phyloP scores from a whole-genome alignment of 192 early-diverging fungal genomes.

The Globomyces pollinis-pini region DNA sequence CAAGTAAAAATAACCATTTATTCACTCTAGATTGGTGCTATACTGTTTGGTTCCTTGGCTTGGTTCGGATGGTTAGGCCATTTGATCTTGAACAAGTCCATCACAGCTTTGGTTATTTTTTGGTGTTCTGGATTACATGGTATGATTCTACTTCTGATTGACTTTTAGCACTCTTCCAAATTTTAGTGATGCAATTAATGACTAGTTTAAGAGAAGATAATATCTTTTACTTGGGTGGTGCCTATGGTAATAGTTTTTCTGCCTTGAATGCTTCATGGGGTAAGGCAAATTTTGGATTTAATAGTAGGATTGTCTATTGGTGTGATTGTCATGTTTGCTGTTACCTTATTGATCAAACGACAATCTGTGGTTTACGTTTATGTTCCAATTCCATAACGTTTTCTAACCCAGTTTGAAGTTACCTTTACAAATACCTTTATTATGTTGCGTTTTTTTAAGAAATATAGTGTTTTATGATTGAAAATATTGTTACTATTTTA shows the following conservation, averaged over 20 bases:
- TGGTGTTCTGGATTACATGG: constrained; percentile 7
- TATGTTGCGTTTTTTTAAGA: too few relatives aligned
- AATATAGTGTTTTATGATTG: too few relatives aligned
- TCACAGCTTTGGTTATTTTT: background rate
- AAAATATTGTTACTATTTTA: too few relatives aligned
- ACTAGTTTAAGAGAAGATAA: background rate
- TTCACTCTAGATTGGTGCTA: constrained; percentile 1
- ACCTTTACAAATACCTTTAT: too few relatives aligned
- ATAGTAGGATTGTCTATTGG: too few relatives aligned
- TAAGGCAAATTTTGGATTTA: too few relatives aligned
- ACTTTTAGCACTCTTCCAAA: background rate
- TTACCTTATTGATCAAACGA: background rate
- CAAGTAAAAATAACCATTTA: too few relatives aligned
- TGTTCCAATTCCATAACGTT: background rate
- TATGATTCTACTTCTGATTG: background rate
- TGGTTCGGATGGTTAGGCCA: background rate
- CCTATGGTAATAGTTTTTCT: constrained; percentile 1
- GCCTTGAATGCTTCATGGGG: background rate
- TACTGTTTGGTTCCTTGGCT: background rate
- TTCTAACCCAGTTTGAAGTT: too few relatives aligned
- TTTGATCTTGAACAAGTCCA: background rate
- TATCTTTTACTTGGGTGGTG: constrained; percentile 12
- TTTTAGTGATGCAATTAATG: background rate
- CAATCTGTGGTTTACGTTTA: background rate
- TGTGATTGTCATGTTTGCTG: background rate